Evolutionary conservation across 2,329 filamentous ascomycete genomes (phyloP).

Genomic region (Tympanopsis confertula): DNA sequence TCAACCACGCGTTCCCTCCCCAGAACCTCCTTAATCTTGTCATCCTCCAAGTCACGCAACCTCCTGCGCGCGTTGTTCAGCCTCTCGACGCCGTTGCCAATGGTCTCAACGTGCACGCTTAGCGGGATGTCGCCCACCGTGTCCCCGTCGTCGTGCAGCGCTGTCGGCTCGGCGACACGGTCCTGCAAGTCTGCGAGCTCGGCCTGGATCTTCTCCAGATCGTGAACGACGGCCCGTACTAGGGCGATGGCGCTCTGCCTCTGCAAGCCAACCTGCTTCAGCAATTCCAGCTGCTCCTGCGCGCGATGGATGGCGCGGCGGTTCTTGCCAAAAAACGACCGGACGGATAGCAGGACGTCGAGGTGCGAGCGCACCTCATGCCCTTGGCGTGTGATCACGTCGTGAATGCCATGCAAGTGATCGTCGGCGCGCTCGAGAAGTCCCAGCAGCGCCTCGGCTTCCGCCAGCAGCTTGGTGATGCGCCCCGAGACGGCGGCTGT

Average conservation of each 20-base stretch:
- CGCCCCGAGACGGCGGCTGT: slow-evolving; percentile 59
- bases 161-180: slow-evolving; percentile 54
- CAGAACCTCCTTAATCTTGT: slow-evolving; percentile 39
- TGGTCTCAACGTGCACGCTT: slow-evolving; percentile 64
- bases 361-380: slow-evolving; percentile 43
- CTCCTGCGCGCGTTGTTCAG: slow-evolving; percentile 52
- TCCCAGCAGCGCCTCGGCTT: slow-evolving; percentile 56
- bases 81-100: slow-evolving; percentile 61
- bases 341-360: slow-evolving; percentile 57
- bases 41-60: slow-evolving; percentile 45
- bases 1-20: slow-evolving; percentile 30
- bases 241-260: slow-evolving; percentile 54
- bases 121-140: slow-evolving; percentile 43
- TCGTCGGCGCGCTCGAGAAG: slow-evolving; percentile 59
- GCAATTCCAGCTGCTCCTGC: slow-evolving; percentile 48
- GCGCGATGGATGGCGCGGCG: slow-evolving; percentile 45
- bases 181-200: slow-evolving; percentile 63
- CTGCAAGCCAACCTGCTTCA: slow-evolving; percentile 56
- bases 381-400: slow-evolving; percentile 54
- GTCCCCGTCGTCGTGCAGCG: slow-evolving; percentile 41
- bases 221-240: slow-evolving; percentile 58
- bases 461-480: slow-evolving; percentile 54
- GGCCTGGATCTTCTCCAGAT: slow-evolving; percentile 62
- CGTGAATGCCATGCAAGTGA: slow-evolving; percentile 57
- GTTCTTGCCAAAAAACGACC: slow-evolving; percentile 67